Percentiles rank a stretch among this genome's conserved stretches.
Conservation (phyloP, 345 rosid species). For the Acer saccharum region DNA sequence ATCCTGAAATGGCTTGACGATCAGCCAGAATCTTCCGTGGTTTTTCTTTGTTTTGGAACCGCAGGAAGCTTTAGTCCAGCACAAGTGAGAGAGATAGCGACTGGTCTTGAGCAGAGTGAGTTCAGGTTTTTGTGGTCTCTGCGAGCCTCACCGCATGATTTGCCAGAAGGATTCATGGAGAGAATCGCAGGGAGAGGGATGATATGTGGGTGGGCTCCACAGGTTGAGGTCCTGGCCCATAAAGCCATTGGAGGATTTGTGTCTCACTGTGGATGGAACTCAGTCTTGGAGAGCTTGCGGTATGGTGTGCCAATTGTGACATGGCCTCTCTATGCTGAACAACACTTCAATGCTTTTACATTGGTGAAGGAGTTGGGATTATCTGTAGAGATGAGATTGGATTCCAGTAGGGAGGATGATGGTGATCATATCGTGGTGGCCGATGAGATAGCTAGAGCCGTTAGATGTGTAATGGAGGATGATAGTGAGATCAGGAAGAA, state of each 20-base stretch:
- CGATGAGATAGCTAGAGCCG: constrained; percentile 42
- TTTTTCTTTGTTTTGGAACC: no score
- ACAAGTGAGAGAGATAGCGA: no score
- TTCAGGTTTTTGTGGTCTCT: no score
- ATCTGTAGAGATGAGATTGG: constrained; percentile 36
- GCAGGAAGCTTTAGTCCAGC: no score
- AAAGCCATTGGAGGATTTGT: constrained; percentile 42
- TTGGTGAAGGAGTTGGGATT: constrained; percentile 49
- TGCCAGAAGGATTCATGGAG: constrained; percentile 27
- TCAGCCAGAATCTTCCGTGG: no score
- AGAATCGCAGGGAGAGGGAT: constrained; percentile 23
- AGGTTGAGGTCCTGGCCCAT: constrained; percentile 41
- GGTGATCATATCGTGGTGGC: constrained; percentile 29
- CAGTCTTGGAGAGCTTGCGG: constrained; percentile 50
- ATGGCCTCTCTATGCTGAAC: constrained; percentile 54
- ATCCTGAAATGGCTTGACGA: not conserved
- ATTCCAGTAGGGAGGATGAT: constrained; percentile 2
- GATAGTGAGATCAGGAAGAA: not conserved
- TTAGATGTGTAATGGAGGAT: not conserved
- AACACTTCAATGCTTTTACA: constrained; percentile 46
- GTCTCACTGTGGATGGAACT: constrained; percentile 63
- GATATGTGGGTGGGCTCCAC: constrained; percentile 46
- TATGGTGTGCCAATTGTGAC: constrained; percentile 43
- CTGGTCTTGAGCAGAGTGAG: no score
- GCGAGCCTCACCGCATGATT: not conserved